Evolutionary conservation across 306 rosid genomes (phyloP).

Genomic region (Citrullus amarus): DNA sequence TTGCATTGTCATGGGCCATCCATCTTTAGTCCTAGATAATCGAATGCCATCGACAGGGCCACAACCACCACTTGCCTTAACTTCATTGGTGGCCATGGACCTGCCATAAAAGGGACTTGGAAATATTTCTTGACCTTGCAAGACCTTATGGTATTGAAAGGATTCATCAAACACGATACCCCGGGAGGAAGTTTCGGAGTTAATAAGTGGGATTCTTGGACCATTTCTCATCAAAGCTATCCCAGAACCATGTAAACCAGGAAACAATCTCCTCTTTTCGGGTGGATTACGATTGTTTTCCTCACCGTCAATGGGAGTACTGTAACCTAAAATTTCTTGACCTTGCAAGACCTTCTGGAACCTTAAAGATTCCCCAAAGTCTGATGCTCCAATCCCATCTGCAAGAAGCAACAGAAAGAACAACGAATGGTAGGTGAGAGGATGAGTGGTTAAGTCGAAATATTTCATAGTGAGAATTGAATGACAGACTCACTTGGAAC

Average conservation of each 20-base stretch:
- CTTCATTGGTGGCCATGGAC: constrained; percentile 26
- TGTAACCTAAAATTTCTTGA: constrained; percentile 89
- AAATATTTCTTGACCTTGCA: constrained; percentile 99
- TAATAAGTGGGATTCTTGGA: constrained; percentile 30
- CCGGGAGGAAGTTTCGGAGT: constrained; percentile 45
- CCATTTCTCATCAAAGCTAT: constrained; percentile 37
- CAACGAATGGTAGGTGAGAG: constrained; percentile 6
- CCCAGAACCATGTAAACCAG: constrained; percentile 45
- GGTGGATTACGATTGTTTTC: constrained; percentile 36
- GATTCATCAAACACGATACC: constrained; percentile 76
- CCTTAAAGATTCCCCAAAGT: constrained; percentile 88
- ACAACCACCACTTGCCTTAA: constrained; percentile 37
- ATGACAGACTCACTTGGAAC: constrained; percentile 45
- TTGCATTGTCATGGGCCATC: constrained; percentile 44
- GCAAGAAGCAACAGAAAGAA: constrained; percentile 9
- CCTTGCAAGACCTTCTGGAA: constrained; percentile 99
- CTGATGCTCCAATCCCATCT: constrained; percentile 81
- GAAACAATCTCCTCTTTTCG: constrained; percentile 52
- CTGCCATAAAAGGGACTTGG: constrained; percentile 59
- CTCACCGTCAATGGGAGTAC: constrained; percentile 41
- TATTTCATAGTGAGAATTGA: background rate
- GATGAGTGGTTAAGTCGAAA: background rate
- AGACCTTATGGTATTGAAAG: constrained; percentile 90
- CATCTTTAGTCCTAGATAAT: constrained; percentile 36
- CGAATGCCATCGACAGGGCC: constrained; percentile 49